Evolutionary conservation across 106 monocot genomes (phyloP), one percentile per base, ranked within the genome.

Genomic region (Chionographis japonica): DNA sequence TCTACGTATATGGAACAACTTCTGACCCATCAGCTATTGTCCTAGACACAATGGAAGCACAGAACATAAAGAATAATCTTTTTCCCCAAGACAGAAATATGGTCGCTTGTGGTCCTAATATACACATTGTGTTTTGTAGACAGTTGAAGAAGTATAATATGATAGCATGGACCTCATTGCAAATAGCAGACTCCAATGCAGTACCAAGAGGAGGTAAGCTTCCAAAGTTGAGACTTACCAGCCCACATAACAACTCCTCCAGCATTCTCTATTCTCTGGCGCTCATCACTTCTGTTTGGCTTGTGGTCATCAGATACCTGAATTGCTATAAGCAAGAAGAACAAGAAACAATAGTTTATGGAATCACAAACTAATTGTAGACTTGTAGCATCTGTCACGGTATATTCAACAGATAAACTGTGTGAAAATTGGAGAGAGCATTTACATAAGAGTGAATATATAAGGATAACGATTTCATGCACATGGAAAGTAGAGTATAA

Each of bases 261-360:
- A 65, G 93, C 93, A 86, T 75, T 79, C 72, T 94, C 93, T 56
- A 94, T 94, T 75, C 93, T 84, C 72, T 81, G 75, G 40, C 86
- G 79, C 67, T 94, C 93, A 78, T 94, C 93, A 70, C 79, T 89
- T 77, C 93, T 89, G 56, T 94, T 90, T 67, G 93, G 93, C 55
- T 94, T 94, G 64, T 94, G 93, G 58, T 94, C 93, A 65, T 86
- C 86, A 13, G 93, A 89, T 8, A 94, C 79, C 52, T 86, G 39
- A 65, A 94, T 73, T 58, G 89, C 93, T 94, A 56, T 54, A 67
- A 56, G 6, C 0, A 58, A 70, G 2, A 71, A 64, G 57, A 63
- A 72, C 10, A 38, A 27, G 52, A 43, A 66, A 42, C 2, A 51
- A 36, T 17, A 19, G 52, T 6, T 53, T 55, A 11, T 56, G 27